Evolutionary conservation across 2,329 filamentous ascomycete species (phyloP), one percentile per base, ranked within the genome.

Genomic region (Exophiala lecanii-corni): DNA sequence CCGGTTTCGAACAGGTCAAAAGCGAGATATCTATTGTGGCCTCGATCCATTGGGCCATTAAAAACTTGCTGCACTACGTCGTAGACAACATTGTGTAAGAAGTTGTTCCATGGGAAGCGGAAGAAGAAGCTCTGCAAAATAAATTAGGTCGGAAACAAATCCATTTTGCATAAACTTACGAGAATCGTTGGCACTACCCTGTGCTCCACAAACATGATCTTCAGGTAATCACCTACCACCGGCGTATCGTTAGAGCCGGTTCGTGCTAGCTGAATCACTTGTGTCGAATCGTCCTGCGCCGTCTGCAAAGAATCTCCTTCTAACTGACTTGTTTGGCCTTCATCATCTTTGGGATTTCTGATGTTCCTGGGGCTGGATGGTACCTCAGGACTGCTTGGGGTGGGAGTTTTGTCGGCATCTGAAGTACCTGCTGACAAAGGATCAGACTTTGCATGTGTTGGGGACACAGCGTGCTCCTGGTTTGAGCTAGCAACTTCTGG

Each of bases 21-120:
- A 9, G 92, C 91, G 39, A 98, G 72, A 36, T 81, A 83, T 9
- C 87, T 82, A 65, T 98, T 98, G 68, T 84, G 96, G 19, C 92
- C 89, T 47, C 89, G 84, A 56, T 97, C 91, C 86, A 98, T 95
- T 1, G 89, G 89, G 6, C 92, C 92, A 61, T 98, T 98, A 66
- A 98, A 97, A 1, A 98, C 92, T 70, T 98, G 92, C 64, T 98
- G 92, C 32, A 98, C 87, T 59, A 98, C 89, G 63, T 98, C 92
- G 62, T 98, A 98, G 36, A 98, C 92, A 32, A 98, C 92, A 60
- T 98, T 98, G 68, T 98, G 92, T 33, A 98, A 76, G 61, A 98
- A 98, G 64, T 98, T 98, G 67, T 98, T 98, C 92, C 92, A 98
- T 1, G 92, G 91, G 59, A 97, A 98, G 47, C 84, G 81, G 72